Base-by-base conservation (phyloP, 2,329 filamentous ascomycete species). In the Aspergillus melleus region DNA sequence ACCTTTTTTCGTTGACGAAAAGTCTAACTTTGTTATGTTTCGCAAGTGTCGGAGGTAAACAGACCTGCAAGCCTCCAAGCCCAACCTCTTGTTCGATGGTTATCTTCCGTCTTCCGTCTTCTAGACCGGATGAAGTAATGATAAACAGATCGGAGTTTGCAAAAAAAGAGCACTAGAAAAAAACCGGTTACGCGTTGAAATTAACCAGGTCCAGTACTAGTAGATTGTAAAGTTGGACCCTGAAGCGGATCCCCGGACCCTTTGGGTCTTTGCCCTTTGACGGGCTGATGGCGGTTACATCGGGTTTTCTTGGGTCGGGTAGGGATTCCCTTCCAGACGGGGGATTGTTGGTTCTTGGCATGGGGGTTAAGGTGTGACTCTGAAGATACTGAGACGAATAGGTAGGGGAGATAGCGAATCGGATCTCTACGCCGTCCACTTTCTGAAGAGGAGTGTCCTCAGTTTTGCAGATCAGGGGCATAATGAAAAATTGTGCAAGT, bases 61-160 rank as follows among this genome's bases (percentile, higher is more conserved):
- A 36, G 32, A 36, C 24, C 24, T 24, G 24, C 26, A 29, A 9
- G 2, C 26, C 26, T 29, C 26, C 26, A 29, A 9, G 26, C 26
- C 8, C 26, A 29, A 29, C 26, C 26, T 29, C 26, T 29, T 42
- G 36, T 42, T 42, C 16, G 36, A 42, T 16, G 20, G 20, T 8
- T 49, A n/a, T 49, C 46, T 49, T 26, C 20, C 20, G 24, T 49
- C 46, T 49, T 26, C 20, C 20, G 24, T 26, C 46, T 49, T 42
- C 36, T 42, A 42, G 36, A n/a, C 16, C 36, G 16, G 6, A 42
- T 58, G 42, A 11, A 58, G 57, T 49, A 54, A 54, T 51, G 57
- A 58, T 58, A 46, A 42, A 42, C 57, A 54, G 29, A 26, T 47
- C 44, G 11, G 26, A 36, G 11, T 52, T 32, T 30, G 22, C 49